Evolutionary conservation across 768 basidiomycete genomes (phyloP).

Genomic region (Hebeloma cylindrosporum): DNA sequence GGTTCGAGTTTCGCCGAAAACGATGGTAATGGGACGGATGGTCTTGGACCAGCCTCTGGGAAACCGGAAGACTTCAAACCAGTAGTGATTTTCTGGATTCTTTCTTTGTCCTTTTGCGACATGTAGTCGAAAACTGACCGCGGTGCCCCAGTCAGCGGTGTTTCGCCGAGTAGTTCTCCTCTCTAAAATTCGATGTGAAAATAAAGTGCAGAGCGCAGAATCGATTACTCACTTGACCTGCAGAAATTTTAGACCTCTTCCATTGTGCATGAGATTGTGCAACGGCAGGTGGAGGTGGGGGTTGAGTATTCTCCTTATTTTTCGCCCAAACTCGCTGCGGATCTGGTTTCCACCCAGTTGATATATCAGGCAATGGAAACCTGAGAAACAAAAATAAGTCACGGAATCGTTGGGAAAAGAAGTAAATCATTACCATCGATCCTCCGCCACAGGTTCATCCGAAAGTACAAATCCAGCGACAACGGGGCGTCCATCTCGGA

Average conservation of each 20-base stretch:
- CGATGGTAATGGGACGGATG: slow-evolving; percentile 19
- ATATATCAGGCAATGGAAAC: slow-evolving; percentile 83
- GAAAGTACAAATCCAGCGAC: slow-evolving; percentile 76
- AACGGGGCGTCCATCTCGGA: slow-evolving; percentile 75
- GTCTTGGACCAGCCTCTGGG: slow-evolving; percentile 17
- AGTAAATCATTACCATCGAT: slow-evolving; percentile 59
- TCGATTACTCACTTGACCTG: slow-evolving; percentile 63
- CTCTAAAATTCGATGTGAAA: slow-evolving; percentile 48
- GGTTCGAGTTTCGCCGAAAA: slow-evolving; percentile 62
- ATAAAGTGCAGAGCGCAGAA: slow-evolving; percentile 1
- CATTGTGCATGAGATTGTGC: slow-evolving; percentile 45
- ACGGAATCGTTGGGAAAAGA: slow-evolving; percentile 1
- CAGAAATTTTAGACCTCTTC: slow-evolving; percentile 55
- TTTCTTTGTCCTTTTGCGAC: slow-evolving; percentile 88
- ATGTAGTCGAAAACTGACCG: slow-evolving; percentile 94
- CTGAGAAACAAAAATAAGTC: slow-evolving; percentile 36
- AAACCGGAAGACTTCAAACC: slow-evolving; percentile 22
- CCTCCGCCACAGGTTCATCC: slow-evolving; percentile 64
- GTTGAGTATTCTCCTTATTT: slow-evolving; percentile 47
- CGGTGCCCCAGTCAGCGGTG: slow-evolving; percentile 61
- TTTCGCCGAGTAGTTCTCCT: slow-evolving; percentile 82
- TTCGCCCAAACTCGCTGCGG: slow-evolving; percentile 71
- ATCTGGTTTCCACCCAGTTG: slow-evolving; percentile 82
- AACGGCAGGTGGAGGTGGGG: slow-evolving; percentile 19
- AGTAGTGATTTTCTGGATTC: slow-evolving; percentile 62